phyloP scores from a whole-genome alignment of 805 yeast genomes.

The Naumovozyma castellii region DNA sequence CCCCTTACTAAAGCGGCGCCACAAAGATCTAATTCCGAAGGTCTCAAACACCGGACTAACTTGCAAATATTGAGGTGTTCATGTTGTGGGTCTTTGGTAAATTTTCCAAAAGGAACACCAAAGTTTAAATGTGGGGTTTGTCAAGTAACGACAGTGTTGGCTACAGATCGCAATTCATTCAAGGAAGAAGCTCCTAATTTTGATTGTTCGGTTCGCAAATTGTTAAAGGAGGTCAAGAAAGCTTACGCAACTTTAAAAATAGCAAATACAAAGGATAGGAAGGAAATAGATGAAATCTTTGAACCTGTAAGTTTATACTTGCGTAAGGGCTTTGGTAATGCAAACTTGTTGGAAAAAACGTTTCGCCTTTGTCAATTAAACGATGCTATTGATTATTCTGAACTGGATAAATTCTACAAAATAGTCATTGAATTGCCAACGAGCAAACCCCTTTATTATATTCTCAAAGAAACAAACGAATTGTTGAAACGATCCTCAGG shows the following conservation, averaged over 20 bases:
- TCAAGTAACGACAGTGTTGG: constrained; percentile 34
- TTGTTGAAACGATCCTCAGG: constrained; percentile 41
- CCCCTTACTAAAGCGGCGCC: too few relatives aligned
- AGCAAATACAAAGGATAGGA: constrained; percentile 2
- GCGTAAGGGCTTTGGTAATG: constrained; percentile 38
- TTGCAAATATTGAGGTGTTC: constrained; percentile 23
- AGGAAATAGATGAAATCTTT: constrained; percentile 27
- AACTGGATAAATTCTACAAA: constrained; percentile 39
- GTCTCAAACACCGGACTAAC: background rate
- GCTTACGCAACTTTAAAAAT: background rate
- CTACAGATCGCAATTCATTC: background rate
- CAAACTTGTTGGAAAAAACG: constrained; percentile 42
- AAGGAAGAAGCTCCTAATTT: background rate
- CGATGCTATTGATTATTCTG: constrained; percentile 38
- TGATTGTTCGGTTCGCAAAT: background rate
- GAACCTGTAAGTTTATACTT: constrained; percentile 45
- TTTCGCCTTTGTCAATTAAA: constrained; percentile 32
- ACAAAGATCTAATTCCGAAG: background rate
- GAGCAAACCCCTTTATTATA: constrained; percentile 46
- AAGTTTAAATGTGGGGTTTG: constrained; percentile 57
- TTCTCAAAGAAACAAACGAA: constrained; percentile 43
- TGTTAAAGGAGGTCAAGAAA: background rate
- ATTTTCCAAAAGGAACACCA: constrained; percentile 29
- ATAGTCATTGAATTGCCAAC: constrained; percentile 46
- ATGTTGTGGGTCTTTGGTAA: constrained; percentile 40